Conservation (phyloP, 805 yeast genomes). For the Schwanniomyces occidentalis region DNA sequence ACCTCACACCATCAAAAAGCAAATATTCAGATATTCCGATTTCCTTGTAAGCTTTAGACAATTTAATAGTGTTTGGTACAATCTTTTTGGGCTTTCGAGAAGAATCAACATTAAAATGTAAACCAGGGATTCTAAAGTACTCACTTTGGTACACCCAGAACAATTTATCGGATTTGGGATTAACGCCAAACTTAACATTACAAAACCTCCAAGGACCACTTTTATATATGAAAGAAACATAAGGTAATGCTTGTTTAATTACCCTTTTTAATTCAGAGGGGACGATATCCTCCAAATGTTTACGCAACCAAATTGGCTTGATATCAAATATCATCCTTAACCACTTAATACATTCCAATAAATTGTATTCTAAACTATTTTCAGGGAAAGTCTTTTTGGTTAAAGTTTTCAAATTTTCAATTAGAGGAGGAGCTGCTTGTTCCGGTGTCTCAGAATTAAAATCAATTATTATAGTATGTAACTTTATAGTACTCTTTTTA, state of each 20-base stretch:
- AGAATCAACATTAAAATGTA: constrained; percentile 13
- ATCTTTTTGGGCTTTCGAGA: constrained; percentile 14
- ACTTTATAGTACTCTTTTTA: constrained; percentile 46
- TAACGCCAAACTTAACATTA: constrained; percentile 73
- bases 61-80: constrained; percentile 25
- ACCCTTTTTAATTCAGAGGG: constrained; percentile 46
- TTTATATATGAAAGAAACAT: constrained; percentile 75
- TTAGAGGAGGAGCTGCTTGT: constrained; percentile 50
- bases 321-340: constrained; percentile 53
- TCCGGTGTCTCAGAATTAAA: constrained; percentile 48
- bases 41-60: constrained; percentile 12
- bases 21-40: constrained; percentile 37
- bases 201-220: constrained; percentile 96
- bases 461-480: constrained; percentile 54
- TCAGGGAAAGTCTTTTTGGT: constrained; percentile 34
- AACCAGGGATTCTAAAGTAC: constrained; percentile 61
- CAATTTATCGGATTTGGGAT: constrained; percentile 59
- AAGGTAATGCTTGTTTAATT: constrained; percentile 78
- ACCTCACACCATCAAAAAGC: constrained; percentile 67
- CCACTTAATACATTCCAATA: constrained; percentile 46
- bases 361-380: constrained; percentile 26
- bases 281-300: constrained; percentile 60
- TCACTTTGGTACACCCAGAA: constrained; percentile 80
- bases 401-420: constrained; percentile 33
- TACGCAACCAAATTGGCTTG: constrained; percentile 85